Base-by-base conservation (phyloP, 805 yeast species). In the Maudiozyma turicensis region DNA sequence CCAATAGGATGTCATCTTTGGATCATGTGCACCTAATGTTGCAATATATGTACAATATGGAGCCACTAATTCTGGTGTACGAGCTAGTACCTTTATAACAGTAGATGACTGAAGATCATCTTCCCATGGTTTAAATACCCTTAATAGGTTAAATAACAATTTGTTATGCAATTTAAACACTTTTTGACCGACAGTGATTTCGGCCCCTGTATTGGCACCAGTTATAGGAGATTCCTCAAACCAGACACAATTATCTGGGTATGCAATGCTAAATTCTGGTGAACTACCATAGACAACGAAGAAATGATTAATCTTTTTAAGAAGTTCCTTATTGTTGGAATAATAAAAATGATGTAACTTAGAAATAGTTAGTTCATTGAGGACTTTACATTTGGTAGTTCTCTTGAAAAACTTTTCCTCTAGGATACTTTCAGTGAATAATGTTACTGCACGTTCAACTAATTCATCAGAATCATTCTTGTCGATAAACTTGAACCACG, bases 1-100 rank as follows among this genome's bases (percentile, higher is more conserved):
- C 89, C 95, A 90, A 69, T 84, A 87, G 10, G 91, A 81, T 1
- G 91, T 73, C 49, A 84, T 68, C 45, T 82, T 78, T 0, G 97
- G 95, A 52, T 86, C 95, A 59, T 86, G 84, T 15, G 80, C 71
- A 15, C 90, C 89, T 48, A 81, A 80, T 3, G 82, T 75, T 2
- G 77, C 73, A 11, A 81, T 58, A 67, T 80, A 74, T 49, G 75
- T 70, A 54, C 80, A 73, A 56, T 84, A 90, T 1, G 89, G 85
- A 1, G 87, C 81, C 1, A 86, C 73, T 26, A 91, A 69, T 58
- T 89, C 96, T 2, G 86, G 85, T 40, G 78, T 71, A 35, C 69
- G 60, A 4, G 65, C 52, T 38, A 91, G 68, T 14, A 85, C 73
- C 10, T 65, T 60, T 7, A 80, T 58, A 0, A 74, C 75, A 14